Evolutionary conservation across 139 green algal species (phyloP).

Genomic region (Astrephomene gubernaculifera): DNA sequence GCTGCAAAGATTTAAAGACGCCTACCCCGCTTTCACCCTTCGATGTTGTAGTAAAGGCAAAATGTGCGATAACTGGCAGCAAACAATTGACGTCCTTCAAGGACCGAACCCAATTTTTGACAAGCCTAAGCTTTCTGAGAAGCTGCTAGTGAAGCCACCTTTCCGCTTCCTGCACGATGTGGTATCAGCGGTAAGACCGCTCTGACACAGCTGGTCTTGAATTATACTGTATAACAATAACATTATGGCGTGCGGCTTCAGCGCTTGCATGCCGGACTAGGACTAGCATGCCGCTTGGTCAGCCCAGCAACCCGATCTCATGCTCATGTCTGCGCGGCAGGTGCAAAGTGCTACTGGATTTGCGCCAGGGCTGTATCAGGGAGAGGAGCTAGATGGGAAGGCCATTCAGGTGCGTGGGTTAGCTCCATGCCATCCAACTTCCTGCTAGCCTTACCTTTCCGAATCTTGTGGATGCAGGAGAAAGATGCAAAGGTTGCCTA

Average conservation of each 20-base stretch:
- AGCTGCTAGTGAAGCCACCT: slow-evolving; percentile 80
- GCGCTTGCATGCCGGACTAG: neutral
- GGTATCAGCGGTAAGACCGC: slow-evolving; percentile 71
- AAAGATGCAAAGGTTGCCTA: slow-evolving; percentile 85
- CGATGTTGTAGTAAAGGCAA: slow-evolving; percentile 26
- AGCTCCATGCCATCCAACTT: no score
- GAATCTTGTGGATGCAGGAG: slow-evolving; percentile 62
- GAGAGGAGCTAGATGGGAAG: slow-evolving; percentile 72
- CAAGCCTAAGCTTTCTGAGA: slow-evolving; percentile 79
- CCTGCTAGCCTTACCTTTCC: neutral
- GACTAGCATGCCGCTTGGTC: neutral
- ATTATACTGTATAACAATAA: no score
- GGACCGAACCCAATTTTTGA: slow-evolving; percentile 61
- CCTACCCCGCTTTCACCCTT: no score
- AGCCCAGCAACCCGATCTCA: neutral
- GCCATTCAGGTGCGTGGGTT: slow-evolving; percentile 70
- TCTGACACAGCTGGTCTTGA: no score
- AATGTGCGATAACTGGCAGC: slow-evolving; percentile 63
- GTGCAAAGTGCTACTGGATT: slow-evolving; percentile 80
- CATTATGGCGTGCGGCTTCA: no score
- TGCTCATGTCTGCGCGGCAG: slow-evolving; percentile 46
- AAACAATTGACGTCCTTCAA: slow-evolving; percentile 73
- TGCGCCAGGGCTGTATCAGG: slow-evolving; percentile 75
- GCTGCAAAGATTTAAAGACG: no score
- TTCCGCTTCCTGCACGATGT: slow-evolving; percentile 93